Percentiles rank a stretch among this genome's conserved stretches.
Conservation (phyloP, 805 yeast species). For the Wickerhamomyces alni region DNA sequence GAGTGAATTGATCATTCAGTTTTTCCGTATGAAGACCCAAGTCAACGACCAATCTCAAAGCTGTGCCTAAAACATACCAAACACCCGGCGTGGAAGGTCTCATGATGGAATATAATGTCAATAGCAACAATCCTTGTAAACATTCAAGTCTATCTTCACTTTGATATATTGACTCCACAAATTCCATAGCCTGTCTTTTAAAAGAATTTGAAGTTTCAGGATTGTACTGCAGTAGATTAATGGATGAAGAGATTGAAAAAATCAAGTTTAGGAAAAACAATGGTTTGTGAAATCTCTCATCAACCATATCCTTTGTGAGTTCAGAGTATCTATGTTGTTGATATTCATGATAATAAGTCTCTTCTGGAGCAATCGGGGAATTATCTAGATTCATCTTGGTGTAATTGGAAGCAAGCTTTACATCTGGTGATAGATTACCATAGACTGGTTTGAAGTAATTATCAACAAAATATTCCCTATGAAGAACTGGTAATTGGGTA, state of each 20-base stretch:
- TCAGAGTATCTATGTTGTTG: constrained; percentile 15
- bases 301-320: constrained; percentile 35
- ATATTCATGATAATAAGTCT: constrained; percentile 44
- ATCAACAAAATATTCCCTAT: constrained; percentile 68
- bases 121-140: constrained; percentile 62
- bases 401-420: constrained; percentile 53
- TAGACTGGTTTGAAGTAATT: constrained; percentile 73
- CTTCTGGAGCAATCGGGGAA: constrained; percentile 22
- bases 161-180: constrained; percentile 49
- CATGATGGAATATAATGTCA: constrained; percentile 74
- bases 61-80: constrained; percentile 87
- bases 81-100: constrained; percentile 86
- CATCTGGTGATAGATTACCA: constrained; percentile 51
- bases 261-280: constrained; percentile 69
- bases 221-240: constrained; percentile 62
- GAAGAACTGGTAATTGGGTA: constrained; percentile 77
- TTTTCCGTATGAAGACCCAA: constrained; percentile 76
- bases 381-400: constrained; percentile 39
- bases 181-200: constrained; percentile 56
- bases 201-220: constrained; percentile 64
- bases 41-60: constrained; percentile 75
- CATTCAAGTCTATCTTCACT: constrained; percentile 62
- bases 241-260: constrained; percentile 77
- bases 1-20: constrained; percentile 35
- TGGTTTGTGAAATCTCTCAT: constrained; percentile 42